Evolutionary conservation across 2,329 filamentous ascomycete species (phyloP), one percentile per base, ranked within the genome.

Genomic region (Aspergillus viridinutans): DNA sequence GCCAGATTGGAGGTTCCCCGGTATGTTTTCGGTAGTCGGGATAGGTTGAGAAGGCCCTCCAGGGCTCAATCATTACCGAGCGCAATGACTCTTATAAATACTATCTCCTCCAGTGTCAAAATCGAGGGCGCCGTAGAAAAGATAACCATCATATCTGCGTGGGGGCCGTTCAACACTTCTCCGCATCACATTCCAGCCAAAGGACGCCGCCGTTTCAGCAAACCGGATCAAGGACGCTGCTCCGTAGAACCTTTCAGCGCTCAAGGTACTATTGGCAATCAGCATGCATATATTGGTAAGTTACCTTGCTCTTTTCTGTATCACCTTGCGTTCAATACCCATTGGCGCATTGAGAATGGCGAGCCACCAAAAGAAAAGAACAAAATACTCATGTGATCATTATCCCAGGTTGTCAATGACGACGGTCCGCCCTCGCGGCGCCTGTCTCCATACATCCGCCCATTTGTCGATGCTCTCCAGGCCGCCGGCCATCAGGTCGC

Each of bases 401-500:
- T 7, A 50, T 43, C 43, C 57, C 60, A 76, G 72, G 67, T 75
- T 9, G 73, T 76, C 57, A 92, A 92, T 76, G 89, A 92, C 67
- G 89, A 92, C 73, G 89, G 89, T 6, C 89, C 89, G 47, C 89
- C 89, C 52, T 90, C 86, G 47, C 79, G 82, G 50, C 83, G 85
- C 65, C 86, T 88, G 45, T 90, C 88, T 29, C 89, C 89, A 9
- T 92, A 91, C 69, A 82, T 92, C 61, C 87, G 87, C 73, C 85
- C 83, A 61, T 83, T 92, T 58, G 83, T 91, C 54, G 78, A 84
- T 59, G 81, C 83, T 57, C 85, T 92, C 57, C 83, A 90, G 71
- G 73, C 79, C 58, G 84, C 87, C 42, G 90, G 91, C 28, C 92
- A 96, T 75, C 81, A 78, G 28, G 90, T 97, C 65, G 95, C 90